Base-by-base conservation (phyloP, 768 basidiomycete genomes). In the Bullera alba region DNA sequence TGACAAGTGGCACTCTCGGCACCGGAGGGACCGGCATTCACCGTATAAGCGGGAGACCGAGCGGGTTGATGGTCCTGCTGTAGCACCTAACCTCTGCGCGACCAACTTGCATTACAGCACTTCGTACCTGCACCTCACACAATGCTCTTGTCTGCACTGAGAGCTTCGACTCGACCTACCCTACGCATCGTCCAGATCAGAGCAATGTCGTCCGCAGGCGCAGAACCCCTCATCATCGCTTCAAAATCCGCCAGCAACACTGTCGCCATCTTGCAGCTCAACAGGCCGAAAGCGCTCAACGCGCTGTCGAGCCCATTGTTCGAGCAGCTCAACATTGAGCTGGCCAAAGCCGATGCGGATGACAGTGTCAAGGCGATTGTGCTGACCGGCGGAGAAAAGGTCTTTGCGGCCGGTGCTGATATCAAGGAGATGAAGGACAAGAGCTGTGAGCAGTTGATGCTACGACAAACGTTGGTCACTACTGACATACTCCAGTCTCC, bases 401-500 rank as follows among this genome's bases (percentile, higher is more conserved):
- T 89, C 2, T 99, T 99, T 70, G 93, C 93, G 51, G 91, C 91
- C 62, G 91, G 93, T 2, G 93, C 93, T 19, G 93, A 99, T 74
- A 96, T 99, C 75, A 96, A 95, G 76, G 91, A 97, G 75, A 97
- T 97, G 93, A 91, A 90, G 74, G 87, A 92, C 75, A 91, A 91
- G 75, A 76, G 83, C 52, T 95, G 89, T 90, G 64, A 67, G 81
- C 74, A 26, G 12, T 39, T n/a, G 42, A 27, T n/a, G n/a, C n/a
- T n/a, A n/a, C n/a, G n/a, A n/a, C n/a, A n/a, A n/a, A 5, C n/a
- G 17, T 23, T 10, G 25, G 23, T 23, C 8, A 5, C 27, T 16
- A 36, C 22, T 27, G 25, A 15, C 27, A 8, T 32, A 34, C 14
- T n/a, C 3, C 65, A 90, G 88, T 83, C 66, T 76, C 85, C n/a